These are phyloP conservation scores for Cadophora gregata DNA, from an alignment of 2,329 filamentous ascomycete genomes.

Conservation along the genomic window DNA sequence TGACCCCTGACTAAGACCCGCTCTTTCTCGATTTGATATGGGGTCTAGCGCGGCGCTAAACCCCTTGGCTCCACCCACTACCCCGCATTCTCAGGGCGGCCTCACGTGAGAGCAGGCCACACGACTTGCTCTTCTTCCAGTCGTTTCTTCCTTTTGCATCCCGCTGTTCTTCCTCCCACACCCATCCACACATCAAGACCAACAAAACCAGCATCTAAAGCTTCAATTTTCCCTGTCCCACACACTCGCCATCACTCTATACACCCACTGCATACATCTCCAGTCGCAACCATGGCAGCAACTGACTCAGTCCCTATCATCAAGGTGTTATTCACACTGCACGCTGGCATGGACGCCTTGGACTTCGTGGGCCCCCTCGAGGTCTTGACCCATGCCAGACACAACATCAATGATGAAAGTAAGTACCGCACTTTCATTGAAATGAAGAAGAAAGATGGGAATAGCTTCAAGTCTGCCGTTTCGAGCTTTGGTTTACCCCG, in stretches of 20 bases:
- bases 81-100: conserved; percentile 22
- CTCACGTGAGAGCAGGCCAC: conserved; percentile 18
- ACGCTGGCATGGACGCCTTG: conserved; percentile 60
- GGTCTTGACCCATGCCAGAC: conserved; percentile 59
- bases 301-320: conserved; percentile 47
- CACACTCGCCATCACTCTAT: conserved; percentile 3
- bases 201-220: conserved; percentile 24
- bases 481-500: conserved; percentile 18
- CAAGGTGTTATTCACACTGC: conserved; percentile 64
- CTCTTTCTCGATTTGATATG: conserved; percentile 6
- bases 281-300: conserved; percentile 43
- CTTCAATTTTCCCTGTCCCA: conserved; percentile 6
- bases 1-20: conserved; percentile 17
- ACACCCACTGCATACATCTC: conserved; percentile 17
- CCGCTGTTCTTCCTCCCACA: conserved; percentile 1
- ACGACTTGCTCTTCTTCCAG: conserved; percentile 1
- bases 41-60: not conserved
- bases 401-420: conserved; percentile 57
- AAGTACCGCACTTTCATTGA: conserved; percentile 43
- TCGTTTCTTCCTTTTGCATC: conserved; percentile 6
- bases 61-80: not conserved
- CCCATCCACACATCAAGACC: not conserved
- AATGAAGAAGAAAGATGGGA: not conserved
- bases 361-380: conserved; percentile 64
- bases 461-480: conserved; percentile 21